Percentiles rank a stretch among this genome's conserved stretches.
These are phyloP conservation scores for Knoxdaviesia capensis DNA, from an alignment of 2,329 filamentous ascomycete species.

Conservation along the genomic window DNA sequence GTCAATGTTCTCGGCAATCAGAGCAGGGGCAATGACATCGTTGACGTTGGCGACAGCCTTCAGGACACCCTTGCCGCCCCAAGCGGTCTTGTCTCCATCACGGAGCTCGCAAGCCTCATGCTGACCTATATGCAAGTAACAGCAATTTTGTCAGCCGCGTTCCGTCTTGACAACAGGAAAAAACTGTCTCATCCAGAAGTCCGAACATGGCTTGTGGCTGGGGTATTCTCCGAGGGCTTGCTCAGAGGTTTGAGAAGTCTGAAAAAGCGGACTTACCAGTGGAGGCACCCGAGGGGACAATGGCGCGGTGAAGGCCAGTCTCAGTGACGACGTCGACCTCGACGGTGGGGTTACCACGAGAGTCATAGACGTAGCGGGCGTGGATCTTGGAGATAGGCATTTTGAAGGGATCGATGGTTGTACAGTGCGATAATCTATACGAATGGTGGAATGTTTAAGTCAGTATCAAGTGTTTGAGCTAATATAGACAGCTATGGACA, in stretches of 20 bases:
- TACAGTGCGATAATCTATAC: neutral
- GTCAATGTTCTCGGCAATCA: slow-evolving; percentile 68
- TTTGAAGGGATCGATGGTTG: slow-evolving; percentile 17
- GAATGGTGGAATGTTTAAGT: neutral
- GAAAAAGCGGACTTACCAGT: slow-evolving; percentile 41
- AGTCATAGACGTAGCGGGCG: slow-evolving; percentile 95
- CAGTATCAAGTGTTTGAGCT: neutral
- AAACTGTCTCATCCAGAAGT: neutral
- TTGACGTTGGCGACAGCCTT: slow-evolving; percentile 82
- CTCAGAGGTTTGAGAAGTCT: slow-evolving; percentile 9
- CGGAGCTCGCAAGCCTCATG: slow-evolving; percentile 84
- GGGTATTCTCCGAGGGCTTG: neutral
- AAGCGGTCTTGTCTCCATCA: slow-evolving; percentile 73
- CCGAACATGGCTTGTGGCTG: neutral
- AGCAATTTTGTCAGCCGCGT: slow-evolving; percentile 11
- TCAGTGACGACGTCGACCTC: slow-evolving; percentile 89
- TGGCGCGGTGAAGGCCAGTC: slow-evolving; percentile 82
- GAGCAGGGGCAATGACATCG: slow-evolving; percentile 53
- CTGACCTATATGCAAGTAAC: slow-evolving; percentile 35
- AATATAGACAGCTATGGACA: slow-evolving; percentile 4
- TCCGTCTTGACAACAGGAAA: slow-evolving; percentile 1
- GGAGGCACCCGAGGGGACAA: slow-evolving; percentile 82
- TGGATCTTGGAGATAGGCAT: slow-evolving; percentile 88
- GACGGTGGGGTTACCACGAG: slow-evolving; percentile 92
- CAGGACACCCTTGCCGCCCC: slow-evolving; percentile 71